Evolutionary conservation across 148 eudicot species (phyloP), one percentile per base, ranked within the genome.

Genomic region (Rheum nobile): DNA sequence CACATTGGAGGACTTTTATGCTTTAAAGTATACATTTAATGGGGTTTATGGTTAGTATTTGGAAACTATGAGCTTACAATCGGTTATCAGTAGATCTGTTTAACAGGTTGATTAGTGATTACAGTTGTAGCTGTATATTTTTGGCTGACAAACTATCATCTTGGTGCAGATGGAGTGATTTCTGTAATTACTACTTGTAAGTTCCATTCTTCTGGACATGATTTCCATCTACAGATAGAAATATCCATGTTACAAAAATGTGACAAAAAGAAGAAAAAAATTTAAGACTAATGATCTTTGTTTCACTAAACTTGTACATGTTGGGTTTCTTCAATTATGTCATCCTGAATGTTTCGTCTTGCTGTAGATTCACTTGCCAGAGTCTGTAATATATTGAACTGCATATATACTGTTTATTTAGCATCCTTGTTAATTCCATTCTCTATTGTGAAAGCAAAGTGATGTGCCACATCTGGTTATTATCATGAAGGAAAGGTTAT

Each of bases 151-250:
- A 71, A 16, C 22, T 26, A 38, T 71, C 48, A 71, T 71, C 3
- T 19, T 71, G 43, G 37, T 86, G 87, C 94, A 93, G 98, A 90
- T 88, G 98, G 95, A 80, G 47, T 84, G 76, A 82, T 93, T 79
- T 85, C 86, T 50, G 37, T 93, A 69, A 86, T 88, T 31, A 93
- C 94, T 57, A 93, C 98, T 8, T 35, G 98, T 93, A 85, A 86
- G 98, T 82, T 75, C 54, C 46, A 63, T 55, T 41, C 48, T 22
- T 44, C 63, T 37, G 42, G 26, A 17, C 17, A 74, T 74, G 8
- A 12, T 13, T 37, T 59, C 19, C 29, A 65, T 41, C 21, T 38
- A 72, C 0, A 72, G 29, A 69, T 34, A 44, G 24, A 28, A 16
- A 14, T 10, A 32, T 73, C 13, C 57, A 52, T 34, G n/a, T 48